Percentiles rank a stretch among this genome's conserved stretches.
phyloP scores from a whole-genome alignment of 139 green algal species.

The Auxenochlorella pyrenoidosa region DNA sequence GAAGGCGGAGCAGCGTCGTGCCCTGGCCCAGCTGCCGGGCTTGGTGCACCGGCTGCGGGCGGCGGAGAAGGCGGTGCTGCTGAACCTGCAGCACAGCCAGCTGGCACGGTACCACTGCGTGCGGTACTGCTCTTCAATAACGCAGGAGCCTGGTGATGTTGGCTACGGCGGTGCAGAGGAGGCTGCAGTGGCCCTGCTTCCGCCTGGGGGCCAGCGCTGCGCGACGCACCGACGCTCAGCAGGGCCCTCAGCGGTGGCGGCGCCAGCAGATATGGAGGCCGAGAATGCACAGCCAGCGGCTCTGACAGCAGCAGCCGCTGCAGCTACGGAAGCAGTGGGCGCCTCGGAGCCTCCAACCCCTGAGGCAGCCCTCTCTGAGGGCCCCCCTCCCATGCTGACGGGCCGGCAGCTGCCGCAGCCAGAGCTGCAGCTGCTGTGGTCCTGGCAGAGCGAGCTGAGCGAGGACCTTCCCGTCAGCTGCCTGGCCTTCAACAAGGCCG shows the following conservation, averaged over 20 bases:
- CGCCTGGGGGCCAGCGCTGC: not conserved
- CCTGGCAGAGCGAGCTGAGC: slow-evolving; percentile 15
- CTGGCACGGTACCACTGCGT: slow-evolving; percentile 28
- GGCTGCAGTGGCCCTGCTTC: not conserved
- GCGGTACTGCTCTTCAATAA: not conserved
- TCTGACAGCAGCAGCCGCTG: too few relatives aligned
- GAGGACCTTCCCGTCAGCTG: slow-evolving; percentile 26
- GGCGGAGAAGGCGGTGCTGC: slow-evolving; percentile 14
- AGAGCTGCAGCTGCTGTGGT: slow-evolving; percentile 19
- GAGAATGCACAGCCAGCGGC: not conserved
- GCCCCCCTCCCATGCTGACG: not conserved
- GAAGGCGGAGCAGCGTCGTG: slow-evolving; percentile 23
- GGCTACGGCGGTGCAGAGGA: not conserved
- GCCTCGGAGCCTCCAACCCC: too few relatives aligned
- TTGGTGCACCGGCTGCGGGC: not conserved
- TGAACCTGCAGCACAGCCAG: not conserved
- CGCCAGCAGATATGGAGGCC: not conserved
- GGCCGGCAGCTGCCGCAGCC: not conserved
- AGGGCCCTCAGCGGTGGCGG: too few relatives aligned
- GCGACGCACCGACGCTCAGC: too few relatives aligned
- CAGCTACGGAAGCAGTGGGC: too few relatives aligned
- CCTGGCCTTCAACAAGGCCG: slow-evolving; percentile 70
- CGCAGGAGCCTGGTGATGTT: too few relatives aligned
- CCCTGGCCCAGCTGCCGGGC: slow-evolving; percentile 11
- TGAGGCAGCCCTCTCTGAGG: too few relatives aligned